These are phyloP conservation scores for Pseudozyma sp. DNA, from an alignment of 1,284 basidiomycete species.

Conservation along the genomic window DNA sequence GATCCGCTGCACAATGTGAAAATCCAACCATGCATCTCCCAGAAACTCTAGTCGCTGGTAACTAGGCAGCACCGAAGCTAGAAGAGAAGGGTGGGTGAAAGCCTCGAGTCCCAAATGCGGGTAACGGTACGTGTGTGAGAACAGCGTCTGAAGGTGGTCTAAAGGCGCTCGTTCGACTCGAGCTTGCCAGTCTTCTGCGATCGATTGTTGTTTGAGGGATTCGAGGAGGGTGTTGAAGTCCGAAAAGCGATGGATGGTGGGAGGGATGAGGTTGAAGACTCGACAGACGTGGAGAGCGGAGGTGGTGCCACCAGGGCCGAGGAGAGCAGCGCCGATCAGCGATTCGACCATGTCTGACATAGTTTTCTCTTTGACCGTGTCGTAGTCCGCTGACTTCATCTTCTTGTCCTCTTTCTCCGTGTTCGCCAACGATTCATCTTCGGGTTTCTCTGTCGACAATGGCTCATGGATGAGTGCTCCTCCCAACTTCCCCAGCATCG, in stretches of 20 bases:
- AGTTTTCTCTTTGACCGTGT: conserved; percentile 35
- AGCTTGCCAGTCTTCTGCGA: conserved; percentile 25
- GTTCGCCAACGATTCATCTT: neutral
- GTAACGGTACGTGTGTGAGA: conserved; percentile 40
- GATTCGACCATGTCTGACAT: conserved; percentile 54
- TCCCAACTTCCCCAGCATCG: conserved; percentile 7
- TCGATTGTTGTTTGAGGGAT: conserved; percentile 16
- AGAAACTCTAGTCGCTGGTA: conserved; percentile 63
- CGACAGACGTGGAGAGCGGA: conserved; percentile 17
- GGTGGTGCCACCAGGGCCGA: neutral
- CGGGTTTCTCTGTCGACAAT: neutral
- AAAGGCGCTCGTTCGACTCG: conserved; percentile 19
- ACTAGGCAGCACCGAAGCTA: conserved; percentile 34
- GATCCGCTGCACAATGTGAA: conserved; percentile 30
- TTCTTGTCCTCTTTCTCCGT: conserved; percentile 1
- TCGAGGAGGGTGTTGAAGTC: conserved; percentile 28
- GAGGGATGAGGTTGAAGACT: conserved; percentile 23
- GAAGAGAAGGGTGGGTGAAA: conserved; percentile 49
- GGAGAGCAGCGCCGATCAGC: conserved; percentile 39
- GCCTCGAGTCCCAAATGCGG: conserved; percentile 59
- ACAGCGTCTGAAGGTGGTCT: conserved; percentile 27
- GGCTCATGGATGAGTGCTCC: neutral
- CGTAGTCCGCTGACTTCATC: neutral
- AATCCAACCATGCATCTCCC: conserved; percentile 58
- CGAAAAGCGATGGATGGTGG: conserved; percentile 4